phyloP scores from a whole-genome alignment of 2,329 filamentous ascomycete species.

The Colletotrichum sp. region DNA sequence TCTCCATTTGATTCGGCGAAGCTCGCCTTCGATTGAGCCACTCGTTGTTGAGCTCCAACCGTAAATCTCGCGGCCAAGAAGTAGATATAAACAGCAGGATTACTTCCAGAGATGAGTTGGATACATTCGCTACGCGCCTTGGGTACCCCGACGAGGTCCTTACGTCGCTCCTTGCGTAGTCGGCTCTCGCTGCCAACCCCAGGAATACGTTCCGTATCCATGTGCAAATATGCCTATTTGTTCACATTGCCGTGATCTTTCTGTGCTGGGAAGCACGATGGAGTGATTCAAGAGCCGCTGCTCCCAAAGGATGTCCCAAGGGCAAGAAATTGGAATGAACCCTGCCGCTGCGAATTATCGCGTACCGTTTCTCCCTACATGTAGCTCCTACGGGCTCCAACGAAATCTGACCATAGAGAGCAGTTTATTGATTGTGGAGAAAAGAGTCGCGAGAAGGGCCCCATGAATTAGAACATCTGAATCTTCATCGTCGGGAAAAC shows the following conservation, averaged over 20 bases:
- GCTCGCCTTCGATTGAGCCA: neutral
- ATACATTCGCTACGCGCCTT: neutral
- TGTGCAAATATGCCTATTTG: neutral
- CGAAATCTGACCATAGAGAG: neutral
- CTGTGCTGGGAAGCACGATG: fast-evolving
- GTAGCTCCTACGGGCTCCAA: neutral
- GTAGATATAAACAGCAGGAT: neutral
- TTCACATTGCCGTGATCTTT: neutral
- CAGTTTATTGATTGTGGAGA: neutral
- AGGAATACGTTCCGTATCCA: neutral
- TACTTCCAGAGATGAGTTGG: neutral
- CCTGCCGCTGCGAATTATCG: neutral
- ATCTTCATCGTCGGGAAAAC: neutral
- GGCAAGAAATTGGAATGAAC: neutral
- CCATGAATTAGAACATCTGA: neutral
- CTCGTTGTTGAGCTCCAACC: neutral
- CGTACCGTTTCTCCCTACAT: fast-evolving
- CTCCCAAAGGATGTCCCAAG: neutral
- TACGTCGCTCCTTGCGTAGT: neutral
- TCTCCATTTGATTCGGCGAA: neutral
- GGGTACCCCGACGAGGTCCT: neutral
- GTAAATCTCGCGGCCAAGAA: fast-evolving
- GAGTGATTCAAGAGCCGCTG: neutral
- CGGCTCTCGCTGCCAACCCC: neutral
- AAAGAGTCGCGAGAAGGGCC: neutral